A percentile compares a stretch with the other conserved stretches of the same genome.
Conservation (phyloP, 805 yeast genomes). For the Barnettozyma salicaria region DNA sequence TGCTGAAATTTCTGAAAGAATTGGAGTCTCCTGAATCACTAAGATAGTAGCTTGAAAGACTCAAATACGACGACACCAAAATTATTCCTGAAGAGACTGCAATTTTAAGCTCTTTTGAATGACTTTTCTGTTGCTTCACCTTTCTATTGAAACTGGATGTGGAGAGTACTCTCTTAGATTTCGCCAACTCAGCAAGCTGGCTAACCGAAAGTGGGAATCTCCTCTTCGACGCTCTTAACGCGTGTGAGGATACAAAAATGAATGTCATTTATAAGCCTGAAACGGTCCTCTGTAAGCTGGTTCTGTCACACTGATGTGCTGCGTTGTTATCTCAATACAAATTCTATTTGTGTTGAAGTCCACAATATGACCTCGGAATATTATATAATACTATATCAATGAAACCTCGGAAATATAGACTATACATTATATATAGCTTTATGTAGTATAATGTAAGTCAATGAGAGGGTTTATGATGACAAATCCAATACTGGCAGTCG, state of each 20-base stretch:
- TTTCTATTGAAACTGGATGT: neutral
- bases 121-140: constrained; percentile 1
- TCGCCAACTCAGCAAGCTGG: constrained; percentile 1
- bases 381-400: no score
- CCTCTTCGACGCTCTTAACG: constrained; percentile 4
- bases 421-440: no score
- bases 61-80: constrained; percentile 25
- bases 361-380: no score
- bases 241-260: constrained; percentile 7
- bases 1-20: constrained; percentile 19
- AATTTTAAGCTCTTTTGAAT: constrained; percentile 18
- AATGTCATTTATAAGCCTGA: constrained; percentile 5
- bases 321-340: no score
- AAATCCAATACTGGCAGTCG: constrained; percentile 67
- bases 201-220: neutral
- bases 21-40: constrained; percentile 23
- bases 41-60: constrained; percentile 21
- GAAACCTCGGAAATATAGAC: no score
- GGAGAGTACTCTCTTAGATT: neutral
- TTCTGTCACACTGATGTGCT: no score
- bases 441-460: neutral
- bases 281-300: no score
- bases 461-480: constrained; percentile 32
- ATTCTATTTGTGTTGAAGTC: no score
- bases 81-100: constrained; percentile 27